Percentiles rank a stretch among this genome's conserved stretches.
phyloP scores from a whole-genome alignment of 805 yeast genomes.

The Lipomyces kockii region DNA sequence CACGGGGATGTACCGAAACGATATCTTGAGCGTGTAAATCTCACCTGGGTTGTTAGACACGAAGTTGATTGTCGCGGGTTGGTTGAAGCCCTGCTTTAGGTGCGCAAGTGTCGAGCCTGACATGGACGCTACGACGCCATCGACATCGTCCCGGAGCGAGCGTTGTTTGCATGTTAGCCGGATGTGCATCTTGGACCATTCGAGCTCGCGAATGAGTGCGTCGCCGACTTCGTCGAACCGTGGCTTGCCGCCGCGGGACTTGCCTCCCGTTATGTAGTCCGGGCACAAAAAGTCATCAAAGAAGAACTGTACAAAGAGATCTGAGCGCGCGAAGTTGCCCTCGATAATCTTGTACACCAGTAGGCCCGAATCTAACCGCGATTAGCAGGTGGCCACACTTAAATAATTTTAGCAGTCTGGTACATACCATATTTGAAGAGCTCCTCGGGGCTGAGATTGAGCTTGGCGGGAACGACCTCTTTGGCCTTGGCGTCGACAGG shows the following conservation, averaged over 20 bases:
- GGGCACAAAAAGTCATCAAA: slow-evolving; percentile 77
- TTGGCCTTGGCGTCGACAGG: slow-evolving; percentile 39
- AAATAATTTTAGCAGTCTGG: slow-evolving; percentile 53
- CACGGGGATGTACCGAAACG: slow-evolving; percentile 82
- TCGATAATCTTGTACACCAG: slow-evolving; percentile 68
- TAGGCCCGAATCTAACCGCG: slow-evolving; percentile 66
- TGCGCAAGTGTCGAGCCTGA: slow-evolving; percentile 69
- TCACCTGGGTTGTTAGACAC: slow-evolving; percentile 56
- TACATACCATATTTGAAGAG: slow-evolving; percentile 38
- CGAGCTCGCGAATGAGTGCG: slow-evolving; percentile 74
- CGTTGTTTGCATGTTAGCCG: slow-evolving; percentile 60
- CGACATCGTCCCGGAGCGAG: slow-evolving; percentile 55
- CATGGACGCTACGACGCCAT: slow-evolving; percentile 63
- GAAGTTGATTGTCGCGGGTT: slow-evolving; percentile 62
- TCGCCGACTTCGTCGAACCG: slow-evolving; percentile 66
- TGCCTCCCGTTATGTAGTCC: slow-evolving; percentile 60
- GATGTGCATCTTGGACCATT: slow-evolving; percentile 68
- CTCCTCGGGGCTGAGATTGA: slow-evolving; percentile 57
- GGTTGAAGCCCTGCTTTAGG: slow-evolving; percentile 65
- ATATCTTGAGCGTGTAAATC: slow-evolving; percentile 38
- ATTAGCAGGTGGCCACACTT: slow-evolving; percentile 47
- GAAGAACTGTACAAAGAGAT: slow-evolving; percentile 70
- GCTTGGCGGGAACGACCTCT: slow-evolving; percentile 46
- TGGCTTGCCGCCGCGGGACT: slow-evolving; percentile 47
- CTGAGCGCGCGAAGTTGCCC: slow-evolving; percentile 59